These are phyloP conservation scores for Penstemon barbatus DNA, from an alignment of 257 asterid genomes.

Conservation along the genomic window DNA sequence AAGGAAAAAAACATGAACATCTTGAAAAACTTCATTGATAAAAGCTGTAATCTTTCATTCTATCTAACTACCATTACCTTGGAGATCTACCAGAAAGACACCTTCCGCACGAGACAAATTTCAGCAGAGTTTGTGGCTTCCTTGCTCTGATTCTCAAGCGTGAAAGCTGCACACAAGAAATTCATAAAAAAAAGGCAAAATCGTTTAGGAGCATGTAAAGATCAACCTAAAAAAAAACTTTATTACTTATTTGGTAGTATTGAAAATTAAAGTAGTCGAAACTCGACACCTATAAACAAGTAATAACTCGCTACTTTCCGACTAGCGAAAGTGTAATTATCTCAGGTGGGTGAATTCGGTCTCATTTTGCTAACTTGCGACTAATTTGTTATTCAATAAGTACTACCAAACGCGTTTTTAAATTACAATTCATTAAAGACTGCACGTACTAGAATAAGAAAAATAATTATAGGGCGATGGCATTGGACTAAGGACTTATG, in stretches of 20 bases:
- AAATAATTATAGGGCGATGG: background rate
- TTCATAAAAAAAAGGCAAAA: background rate
- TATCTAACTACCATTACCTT: slow-evolving; percentile 38
- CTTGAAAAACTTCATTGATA: slow-evolving; percentile 6
- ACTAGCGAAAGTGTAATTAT: too few relatives aligned
- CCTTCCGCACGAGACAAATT: slow-evolving; percentile 71
- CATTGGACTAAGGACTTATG: background rate
- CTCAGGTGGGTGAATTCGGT: too few relatives aligned
- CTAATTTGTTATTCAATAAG: too few relatives aligned
- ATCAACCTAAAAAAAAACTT: too few relatives aligned
- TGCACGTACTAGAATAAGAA: background rate
- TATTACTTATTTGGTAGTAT: too few relatives aligned
- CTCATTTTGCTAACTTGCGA: too few relatives aligned
- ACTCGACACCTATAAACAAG: background rate
- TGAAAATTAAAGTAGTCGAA: too few relatives aligned
- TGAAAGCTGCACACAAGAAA: slow-evolving; percentile 54
- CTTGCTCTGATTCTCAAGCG: slow-evolving; percentile 67
- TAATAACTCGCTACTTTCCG: background rate
- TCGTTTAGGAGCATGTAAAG: background rate
- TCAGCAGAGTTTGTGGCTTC: slow-evolving; percentile 61
- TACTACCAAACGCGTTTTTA: background rate
- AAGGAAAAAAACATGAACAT: background rate
- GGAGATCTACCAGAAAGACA: slow-evolving; percentile 72
- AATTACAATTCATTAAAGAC: background rate
- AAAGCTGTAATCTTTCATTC: slow-evolving; percentile 31